Percentiles rank a stretch among this genome's conserved stretches.
These are phyloP conservation scores for Phytophthora ramorum DNA, from an alignment of 352 stramenopile genomes.

Conservation along the genomic window DNA sequence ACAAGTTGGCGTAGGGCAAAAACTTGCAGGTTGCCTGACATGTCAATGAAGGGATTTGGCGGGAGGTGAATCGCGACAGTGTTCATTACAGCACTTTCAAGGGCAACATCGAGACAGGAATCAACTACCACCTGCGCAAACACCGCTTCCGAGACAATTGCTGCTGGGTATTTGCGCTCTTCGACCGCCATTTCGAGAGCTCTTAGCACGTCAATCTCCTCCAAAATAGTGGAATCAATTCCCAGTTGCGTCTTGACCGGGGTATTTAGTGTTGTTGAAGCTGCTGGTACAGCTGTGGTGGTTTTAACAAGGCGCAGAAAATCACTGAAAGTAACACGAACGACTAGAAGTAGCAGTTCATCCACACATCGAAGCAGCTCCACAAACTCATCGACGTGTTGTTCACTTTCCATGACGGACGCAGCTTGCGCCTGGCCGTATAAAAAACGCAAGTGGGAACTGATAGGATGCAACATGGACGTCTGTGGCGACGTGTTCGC, in stretches of 20 bases:
- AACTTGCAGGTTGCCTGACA: constrained; percentile 44
- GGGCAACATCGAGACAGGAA: constrained; percentile 49
- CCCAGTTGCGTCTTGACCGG: background rate
- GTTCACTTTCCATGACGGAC: constrained; percentile 15
- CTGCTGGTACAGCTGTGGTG: background rate
- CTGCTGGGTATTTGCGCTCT: constrained; percentile 41
- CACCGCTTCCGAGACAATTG: constrained; percentile 48
- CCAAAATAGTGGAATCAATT: background rate
- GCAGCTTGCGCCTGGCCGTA: constrained; percentile 1
- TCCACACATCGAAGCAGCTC: constrained; percentile 26
- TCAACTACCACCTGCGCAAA: constrained; percentile 62
- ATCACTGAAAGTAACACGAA: constrained; percentile 25
- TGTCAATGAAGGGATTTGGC: constrained; percentile 56
- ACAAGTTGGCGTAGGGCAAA: constrained; percentile 49
- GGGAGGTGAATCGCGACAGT: constrained; percentile 47
- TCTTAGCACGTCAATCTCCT: constrained; percentile 38
- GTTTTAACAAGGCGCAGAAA: constrained; percentile 23
- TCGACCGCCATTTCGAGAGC: constrained; percentile 40
- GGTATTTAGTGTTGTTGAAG: background rate
- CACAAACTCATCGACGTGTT: constrained; percentile 18
- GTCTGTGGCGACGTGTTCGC: constrained; percentile 1
- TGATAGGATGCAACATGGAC: constrained; percentile 20
- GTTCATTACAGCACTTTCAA: constrained; percentile 62
- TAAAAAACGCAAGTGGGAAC: constrained; percentile 7
- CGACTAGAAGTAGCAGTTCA: constrained; percentile 32